A percentile compares a stretch with the other conserved stretches of the same genome.
These are phyloP conservation scores for Blumeriella jaapii DNA, from an alignment of 2,329 filamentous ascomycete species.

Conservation along the genomic window DNA sequence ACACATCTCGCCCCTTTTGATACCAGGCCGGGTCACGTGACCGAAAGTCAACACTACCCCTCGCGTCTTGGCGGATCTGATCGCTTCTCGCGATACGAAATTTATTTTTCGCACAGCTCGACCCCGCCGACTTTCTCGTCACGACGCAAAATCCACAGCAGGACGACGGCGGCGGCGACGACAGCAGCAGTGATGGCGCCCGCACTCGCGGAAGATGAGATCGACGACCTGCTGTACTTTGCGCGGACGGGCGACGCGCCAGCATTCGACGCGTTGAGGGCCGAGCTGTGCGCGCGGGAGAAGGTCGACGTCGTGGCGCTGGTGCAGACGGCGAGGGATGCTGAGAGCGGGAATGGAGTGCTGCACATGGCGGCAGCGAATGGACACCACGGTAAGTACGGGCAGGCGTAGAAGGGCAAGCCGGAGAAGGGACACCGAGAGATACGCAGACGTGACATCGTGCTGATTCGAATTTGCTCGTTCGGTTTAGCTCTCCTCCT, in stretches of 20 bases:
- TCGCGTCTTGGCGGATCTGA: too few relatives aligned
- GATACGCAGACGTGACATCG: too few relatives aligned
- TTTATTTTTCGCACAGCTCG: too few relatives aligned
- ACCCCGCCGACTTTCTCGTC: too few relatives aligned
- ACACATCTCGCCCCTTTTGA: too few relatives aligned
- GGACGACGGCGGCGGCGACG: too few relatives aligned
- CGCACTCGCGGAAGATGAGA: slow-evolving; percentile 60
- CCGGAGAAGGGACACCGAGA: too few relatives aligned
- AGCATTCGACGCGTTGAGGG: slow-evolving; percentile 51
- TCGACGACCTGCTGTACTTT: slow-evolving; percentile 87
- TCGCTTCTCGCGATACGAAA: slow-evolving; percentile 9
- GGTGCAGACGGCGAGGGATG: slow-evolving; percentile 58
- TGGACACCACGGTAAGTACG: slow-evolving; percentile 59
- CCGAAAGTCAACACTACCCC: too few relatives aligned
- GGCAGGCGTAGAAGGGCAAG: too few relatives aligned
- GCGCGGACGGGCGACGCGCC: slow-evolving; percentile 65
- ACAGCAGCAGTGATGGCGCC: slow-evolving; percentile 23
- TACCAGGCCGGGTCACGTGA: too few relatives aligned
- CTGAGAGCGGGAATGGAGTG: slow-evolving; percentile 63
- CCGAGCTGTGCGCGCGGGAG: slow-evolving; percentile 50
- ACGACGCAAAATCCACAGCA: too few relatives aligned
- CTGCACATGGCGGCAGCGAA: slow-evolving; percentile 92
- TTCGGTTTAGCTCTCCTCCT: slow-evolving; percentile 36
- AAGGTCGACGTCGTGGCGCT: slow-evolving; percentile 48
- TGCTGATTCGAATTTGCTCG: too few relatives aligned